phyloP scores from a whole-genome alignment of 148 eudicot genomes.

The Vaccinium corymbosum region DNA sequence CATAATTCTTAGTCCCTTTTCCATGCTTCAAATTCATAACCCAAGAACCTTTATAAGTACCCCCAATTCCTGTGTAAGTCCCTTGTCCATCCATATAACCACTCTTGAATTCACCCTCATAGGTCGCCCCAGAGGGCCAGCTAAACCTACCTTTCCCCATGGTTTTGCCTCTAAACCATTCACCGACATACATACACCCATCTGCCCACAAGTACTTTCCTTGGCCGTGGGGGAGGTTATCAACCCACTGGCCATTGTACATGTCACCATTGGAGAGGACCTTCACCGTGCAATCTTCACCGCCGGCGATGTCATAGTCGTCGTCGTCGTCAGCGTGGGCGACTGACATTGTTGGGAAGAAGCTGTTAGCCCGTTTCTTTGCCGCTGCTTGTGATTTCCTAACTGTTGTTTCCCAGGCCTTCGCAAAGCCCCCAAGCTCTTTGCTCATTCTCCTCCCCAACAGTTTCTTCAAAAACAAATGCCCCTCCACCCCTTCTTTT shows the following conservation, averaged over 20 bases:
- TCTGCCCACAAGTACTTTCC: constrained; percentile 89
- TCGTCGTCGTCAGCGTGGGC: constrained; percentile 47
- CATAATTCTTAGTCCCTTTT: constrained; percentile 47
- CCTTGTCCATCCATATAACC: constrained; percentile 97
- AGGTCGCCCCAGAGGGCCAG: constrained; percentile 89
- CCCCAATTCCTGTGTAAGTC: constrained; percentile 56
- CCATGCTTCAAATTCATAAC: constrained; percentile 90
- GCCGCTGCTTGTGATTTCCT: constrained; percentile 80
- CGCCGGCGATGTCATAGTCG: constrained; percentile 24
- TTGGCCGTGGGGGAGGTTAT: constrained; percentile 72
- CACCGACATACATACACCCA: constrained; percentile 86
- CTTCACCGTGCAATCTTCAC: constrained; percentile 50
- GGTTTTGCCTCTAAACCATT: constrained; percentile 79
- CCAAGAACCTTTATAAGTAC: constrained; percentile 69
- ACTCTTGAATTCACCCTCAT: constrained; percentile 87
- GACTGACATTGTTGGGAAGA: constrained; percentile 68
- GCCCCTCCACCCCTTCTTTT: constrained; percentile 16
- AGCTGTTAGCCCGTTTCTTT: constrained; percentile 78
- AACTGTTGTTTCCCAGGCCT: constrained; percentile 94
- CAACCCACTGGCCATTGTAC: constrained; percentile 78
- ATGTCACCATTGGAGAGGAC: constrained; percentile 84
- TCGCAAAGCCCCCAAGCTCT: constrained; percentile 44
- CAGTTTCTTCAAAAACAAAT: constrained; percentile 20
- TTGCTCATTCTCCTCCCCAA: constrained; percentile 35
- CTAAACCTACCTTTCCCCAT: constrained; percentile 82